Conservation (phyloP, 1,139 yeast species). For the Hanseniaspora sp. region DNA sequence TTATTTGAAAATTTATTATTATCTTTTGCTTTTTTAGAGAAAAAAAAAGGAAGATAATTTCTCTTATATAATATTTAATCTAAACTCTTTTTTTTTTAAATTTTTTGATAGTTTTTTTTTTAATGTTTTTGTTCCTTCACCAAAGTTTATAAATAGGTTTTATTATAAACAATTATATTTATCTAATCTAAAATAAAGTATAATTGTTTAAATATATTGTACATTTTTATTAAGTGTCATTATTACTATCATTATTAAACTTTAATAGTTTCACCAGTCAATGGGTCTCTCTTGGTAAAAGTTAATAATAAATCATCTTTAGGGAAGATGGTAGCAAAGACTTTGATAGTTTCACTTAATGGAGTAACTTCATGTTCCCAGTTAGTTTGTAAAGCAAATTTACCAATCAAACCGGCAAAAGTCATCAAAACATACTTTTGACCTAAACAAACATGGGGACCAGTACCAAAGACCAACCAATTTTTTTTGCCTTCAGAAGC, state of each 20-base stretch:
- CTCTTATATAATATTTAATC: too few relatives aligned
- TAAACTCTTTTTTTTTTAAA: neutral
- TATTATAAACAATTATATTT: too few relatives aligned
- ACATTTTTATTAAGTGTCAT: neutral
- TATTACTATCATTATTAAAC: constrained; percentile 17
- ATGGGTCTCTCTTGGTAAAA: constrained; percentile 53
- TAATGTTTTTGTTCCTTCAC: too few relatives aligned
- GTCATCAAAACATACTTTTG: constrained; percentile 86
- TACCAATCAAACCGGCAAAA: constrained; percentile 82
- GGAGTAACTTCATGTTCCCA: constrained; percentile 73
- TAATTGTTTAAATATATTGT: neutral
- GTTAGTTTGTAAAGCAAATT: constrained; percentile 68
- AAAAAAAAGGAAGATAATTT: too few relatives aligned
- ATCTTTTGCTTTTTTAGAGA: too few relatives aligned
- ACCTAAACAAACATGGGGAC: constrained; percentile 93
- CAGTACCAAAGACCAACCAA: constrained; percentile 95
- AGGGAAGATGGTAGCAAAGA: constrained; percentile 96
- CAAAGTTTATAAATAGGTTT: too few relatives aligned
- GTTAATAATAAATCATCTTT: constrained; percentile 79
- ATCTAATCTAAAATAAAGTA: too few relatives aligned
- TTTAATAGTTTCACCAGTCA: constrained; percentile 27
- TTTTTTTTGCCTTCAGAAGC: constrained; percentile 62
- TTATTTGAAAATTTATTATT: too few relatives aligned
- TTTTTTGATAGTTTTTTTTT: neutral
- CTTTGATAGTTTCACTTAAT: constrained; percentile 80